phyloP scores from a whole-genome alignment of 257 asterid species.

The Rehmannia glutinosa region DNA sequence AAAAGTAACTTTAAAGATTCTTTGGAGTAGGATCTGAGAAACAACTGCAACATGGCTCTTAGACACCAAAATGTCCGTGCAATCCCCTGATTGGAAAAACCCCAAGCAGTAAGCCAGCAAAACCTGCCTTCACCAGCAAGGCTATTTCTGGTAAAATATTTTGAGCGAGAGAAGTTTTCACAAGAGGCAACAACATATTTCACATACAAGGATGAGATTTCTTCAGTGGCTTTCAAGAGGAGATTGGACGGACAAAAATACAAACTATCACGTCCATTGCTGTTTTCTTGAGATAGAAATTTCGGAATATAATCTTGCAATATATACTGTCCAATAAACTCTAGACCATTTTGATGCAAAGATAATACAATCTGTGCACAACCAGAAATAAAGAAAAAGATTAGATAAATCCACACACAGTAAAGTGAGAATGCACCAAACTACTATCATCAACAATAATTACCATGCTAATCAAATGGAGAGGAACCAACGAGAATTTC shows the following conservation, averaged over 20 bases:
- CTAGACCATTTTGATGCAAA: conserved; percentile 52
- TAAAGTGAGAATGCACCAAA: conserved; percentile 25
- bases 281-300: conserved; percentile 36
- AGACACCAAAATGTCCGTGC: conserved; percentile 45
- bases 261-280: conserved; percentile 31
- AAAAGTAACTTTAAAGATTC: conserved; percentile 30
- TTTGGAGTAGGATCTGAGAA: conserved; percentile 40
- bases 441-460: conserved; percentile 22
- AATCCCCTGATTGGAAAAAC: conserved; percentile 48
- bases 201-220: conserved; percentile 48
- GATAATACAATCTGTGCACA: conserved; percentile 48
- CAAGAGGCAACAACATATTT: conserved; percentile 58
- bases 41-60: conserved; percentile 64
- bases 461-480: conserved; percentile 65
- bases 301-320: conserved; percentile 41
- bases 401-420: conserved; percentile 25
- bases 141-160: conserved; percentile 26
- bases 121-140: conserved; percentile 34
- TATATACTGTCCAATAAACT: conserved; percentile 54
- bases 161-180: conserved; percentile 33
- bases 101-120: conserved; percentile 44
- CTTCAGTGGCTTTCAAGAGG: conserved; percentile 49
- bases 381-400: too few relatives aligned
- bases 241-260: conserved; percentile 32
- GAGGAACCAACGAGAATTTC: conserved; percentile 62